Conservation (phyloP, 2,329 filamentous ascomycete genomes). For the Domatiomyces catenatus region DNA sequence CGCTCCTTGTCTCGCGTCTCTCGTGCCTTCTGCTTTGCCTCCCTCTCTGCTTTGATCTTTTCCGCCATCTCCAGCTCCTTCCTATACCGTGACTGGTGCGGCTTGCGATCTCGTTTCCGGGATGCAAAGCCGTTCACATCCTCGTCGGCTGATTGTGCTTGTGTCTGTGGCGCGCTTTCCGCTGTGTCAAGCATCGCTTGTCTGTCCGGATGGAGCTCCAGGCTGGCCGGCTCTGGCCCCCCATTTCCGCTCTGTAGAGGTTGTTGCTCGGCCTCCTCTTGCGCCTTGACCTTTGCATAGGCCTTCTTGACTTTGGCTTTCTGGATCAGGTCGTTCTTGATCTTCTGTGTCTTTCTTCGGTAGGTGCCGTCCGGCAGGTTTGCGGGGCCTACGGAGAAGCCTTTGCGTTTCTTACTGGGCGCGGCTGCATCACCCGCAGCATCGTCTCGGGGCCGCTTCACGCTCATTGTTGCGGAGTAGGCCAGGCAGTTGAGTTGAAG, state of each 20-base stretch:
- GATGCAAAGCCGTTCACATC: constrained; percentile 6
- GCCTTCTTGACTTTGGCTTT: constrained; percentile 88
- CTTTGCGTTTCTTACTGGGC: constrained; percentile 39
- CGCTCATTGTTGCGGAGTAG: constrained; percentile 33
- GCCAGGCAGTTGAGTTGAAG: not conserved
- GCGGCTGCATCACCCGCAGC: constrained; percentile 15
- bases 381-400: constrained; percentile 73
- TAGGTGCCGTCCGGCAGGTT: constrained; percentile 84
- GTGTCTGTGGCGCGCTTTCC: constrained; percentile 10
- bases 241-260: constrained; percentile 19
- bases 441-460: constrained; percentile 41
- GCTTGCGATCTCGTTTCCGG: constrained; percentile 20
- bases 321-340: constrained; percentile 76
- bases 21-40: constrained; percentile 35
- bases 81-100: constrained; percentile 39
- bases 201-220: constrained; percentile 46
- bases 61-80: constrained; percentile 56
- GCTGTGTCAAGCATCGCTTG: constrained; percentile 42
- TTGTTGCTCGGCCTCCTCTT: constrained; percentile 30
- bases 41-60: constrained; percentile 40
- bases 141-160: constrained; percentile 5
- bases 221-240: constrained; percentile 22
- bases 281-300: constrained; percentile 72
- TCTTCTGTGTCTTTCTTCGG: constrained; percentile 73
- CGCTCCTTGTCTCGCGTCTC: constrained; percentile 52